Evolutionary conservation across 2,329 filamentous ascomycete genomes (phyloP), one percentile per base, ranked within the genome.

Genomic region (Tolypocladium cylindrosporum): DNA sequence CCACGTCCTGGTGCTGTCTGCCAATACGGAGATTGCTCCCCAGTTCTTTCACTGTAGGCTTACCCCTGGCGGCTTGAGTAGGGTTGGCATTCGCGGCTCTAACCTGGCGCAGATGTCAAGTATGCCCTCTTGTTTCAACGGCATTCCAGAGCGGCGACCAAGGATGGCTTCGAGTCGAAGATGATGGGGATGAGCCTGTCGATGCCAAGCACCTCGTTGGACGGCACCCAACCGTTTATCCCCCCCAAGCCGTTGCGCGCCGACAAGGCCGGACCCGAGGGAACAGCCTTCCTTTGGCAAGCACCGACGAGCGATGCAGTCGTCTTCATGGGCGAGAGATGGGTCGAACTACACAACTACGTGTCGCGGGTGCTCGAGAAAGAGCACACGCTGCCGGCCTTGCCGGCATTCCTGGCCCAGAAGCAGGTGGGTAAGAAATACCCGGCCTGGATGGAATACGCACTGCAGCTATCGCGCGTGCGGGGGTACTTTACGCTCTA

Each of bases 341-440:
- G 94, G 94, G 75, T 83, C 14, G 90, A 96, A 64, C 80, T 96
- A 11, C 91, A 97, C 68, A 82, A 85, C 13, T 94, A 95, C 64
- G 80, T 95, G 2, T 83, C 88, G 13, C 79, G 82, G 54, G 77
- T 86, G 8, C 74, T 92, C 19, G 74, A 78, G 39, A 68, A 68
- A 21, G 74, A 77, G 48, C 71, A 72, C 41, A 56, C 62, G 0
- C 66, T 65, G n/a, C 64, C 72, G 9, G 64, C 70, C 1, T 65
- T 71, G 2, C 73, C 77, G 1, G 63, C 72, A 1, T 67, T 80
- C 9, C 63, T 81, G 21, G 71, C 74, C 7, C 66, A 76, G 31
- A 90, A 89, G 67, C 62, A 79, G 13, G 78, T 91, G n/a, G 84
- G 85, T 54, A 85, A 85, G 61, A 81, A 77, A 13, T 84, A 86